Evolutionary conservation across 2,329 filamentous ascomycete species (phyloP).

Genomic region (Venturia aucupariae): DNA sequence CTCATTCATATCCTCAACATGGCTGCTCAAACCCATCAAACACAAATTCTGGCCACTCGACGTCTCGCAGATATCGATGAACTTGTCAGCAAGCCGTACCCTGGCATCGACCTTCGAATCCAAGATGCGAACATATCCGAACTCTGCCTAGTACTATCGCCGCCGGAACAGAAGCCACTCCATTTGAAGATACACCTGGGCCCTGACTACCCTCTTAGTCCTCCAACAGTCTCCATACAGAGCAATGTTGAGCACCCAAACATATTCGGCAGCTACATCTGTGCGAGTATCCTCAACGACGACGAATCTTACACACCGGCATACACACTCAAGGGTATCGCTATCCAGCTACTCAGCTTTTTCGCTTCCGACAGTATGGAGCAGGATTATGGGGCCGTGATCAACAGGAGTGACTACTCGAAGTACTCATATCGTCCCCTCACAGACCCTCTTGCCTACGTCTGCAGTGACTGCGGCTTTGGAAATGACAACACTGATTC

Average conservation of each 20-base stretch:
- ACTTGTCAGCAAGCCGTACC: slow-evolving; percentile 37
- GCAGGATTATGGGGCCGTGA: slow-evolving; percentile 25
- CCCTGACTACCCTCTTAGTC: slow-evolving; percentile 29
- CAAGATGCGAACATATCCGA: slow-evolving; percentile 27
- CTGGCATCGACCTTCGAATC: slow-evolving; percentile 35
- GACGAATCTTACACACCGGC: slow-evolving; percentile 39
- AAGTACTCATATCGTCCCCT: background rate
- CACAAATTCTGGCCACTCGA: background rate
- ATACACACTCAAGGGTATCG: slow-evolving; percentile 41
- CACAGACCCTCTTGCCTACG: slow-evolving; percentile 21
- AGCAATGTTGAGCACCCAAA: slow-evolving; percentile 38
- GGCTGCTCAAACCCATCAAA: background rate
- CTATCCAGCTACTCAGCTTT: slow-evolving; percentile 45
- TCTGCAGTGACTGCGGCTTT: slow-evolving; percentile 5
- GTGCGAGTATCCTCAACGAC: slow-evolving; percentile 38
- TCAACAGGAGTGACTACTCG: slow-evolving; percentile 24
- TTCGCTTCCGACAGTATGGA: slow-evolving; percentile 40
- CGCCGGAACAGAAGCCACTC: slow-evolving; percentile 30
- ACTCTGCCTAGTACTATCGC: slow-evolving; percentile 38
- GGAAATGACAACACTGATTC: background rate
- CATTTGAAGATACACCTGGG: slow-evolving; percentile 36
- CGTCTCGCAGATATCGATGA: slow-evolving; percentile 37
- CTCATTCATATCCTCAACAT: background rate
- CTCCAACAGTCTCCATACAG: slow-evolving; percentile 35
- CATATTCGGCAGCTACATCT: slow-evolving; percentile 37